Evolutionary conservation across 2,329 filamentous ascomycete genomes (phyloP), one percentile per base, ranked within the genome.

Genomic region (Apiospora hydei): DNA sequence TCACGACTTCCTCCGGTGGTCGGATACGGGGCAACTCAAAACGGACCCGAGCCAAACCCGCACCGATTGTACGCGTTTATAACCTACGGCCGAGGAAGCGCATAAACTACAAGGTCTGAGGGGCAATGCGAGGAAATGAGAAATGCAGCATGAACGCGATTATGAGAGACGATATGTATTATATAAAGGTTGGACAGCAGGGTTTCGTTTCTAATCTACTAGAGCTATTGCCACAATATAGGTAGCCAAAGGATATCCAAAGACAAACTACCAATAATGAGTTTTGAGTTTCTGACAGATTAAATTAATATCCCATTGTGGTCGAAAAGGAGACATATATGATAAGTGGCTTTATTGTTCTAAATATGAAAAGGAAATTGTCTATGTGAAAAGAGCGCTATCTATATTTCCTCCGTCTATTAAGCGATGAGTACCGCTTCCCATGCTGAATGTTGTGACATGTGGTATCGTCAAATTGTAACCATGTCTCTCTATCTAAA

Each of bases 81-180:
- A 41, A 64, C 10, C 34, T 64, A 4, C 34, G 57, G 34, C 30
- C 30, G 10, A n/a, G 57, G 38, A 64, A 41, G 57, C 21, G 0
- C 13, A 41, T 64, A 21, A 64, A 64, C 21, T 64, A 64, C 57
- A 64, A 24, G 21, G 34, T 64, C 57, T 64, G 57, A 41, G n/a
- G 47, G 6, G 21, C 11, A 7, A 11, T 24, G 8, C 4, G 34
- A 24, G 41, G 41, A 13, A 41, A 11, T 43, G 10, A 6, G 24
- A 3, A 18, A 24, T 11, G n/a, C 1, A 8, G 18, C 26, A 26
- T 26, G 14, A 8, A 34, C 26, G 13, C 10, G 14, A 18, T 13
- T 24, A 8, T 7, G n/a, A 51, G 18, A 49, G 46, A n/a, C 4
- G 8, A 49, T 49, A 49, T 49, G 46, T 49, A 49, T 49, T 49